Conservation (phyloP, 441 rosid species). For the Rhodomyrtus psidioides region DNA sequence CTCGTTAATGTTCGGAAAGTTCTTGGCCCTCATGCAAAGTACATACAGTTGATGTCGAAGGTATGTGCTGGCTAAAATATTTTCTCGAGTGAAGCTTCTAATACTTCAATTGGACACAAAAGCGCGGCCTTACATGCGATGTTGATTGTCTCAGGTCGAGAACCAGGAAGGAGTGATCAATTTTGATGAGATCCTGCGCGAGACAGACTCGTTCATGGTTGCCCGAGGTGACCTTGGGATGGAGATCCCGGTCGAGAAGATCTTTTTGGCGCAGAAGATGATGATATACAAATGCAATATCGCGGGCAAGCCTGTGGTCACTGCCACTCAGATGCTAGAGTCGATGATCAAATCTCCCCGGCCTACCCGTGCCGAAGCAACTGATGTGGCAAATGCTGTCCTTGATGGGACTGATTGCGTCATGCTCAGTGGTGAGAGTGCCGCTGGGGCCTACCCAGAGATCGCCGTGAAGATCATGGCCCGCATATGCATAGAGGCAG, state of each 20-base stretch:
- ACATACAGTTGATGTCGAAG: slow-evolving; percentile 83
- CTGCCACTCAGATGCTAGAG: slow-evolving; percentile 96
- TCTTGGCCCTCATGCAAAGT: slow-evolving; percentile 76
- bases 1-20: slow-evolving; percentile 76
- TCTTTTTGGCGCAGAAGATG: slow-evolving; percentile 90
- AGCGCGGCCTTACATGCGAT: neutral
- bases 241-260: slow-evolving; percentile 98
- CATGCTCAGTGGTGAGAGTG: slow-evolving; percentile 95
- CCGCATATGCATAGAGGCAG: slow-evolving; percentile 79
- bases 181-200: slow-evolving; percentile 87
- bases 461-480: slow-evolving; percentile 90
- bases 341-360: slow-evolving; percentile 96
- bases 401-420: slow-evolving; percentile 94
- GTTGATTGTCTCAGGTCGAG: slow-evolving; percentile 43
- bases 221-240: slow-evolving; percentile 97
- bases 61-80: slow-evolving; percentile 19
- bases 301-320: slow-evolving; percentile 89
- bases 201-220: slow-evolving; percentile 92
- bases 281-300: slow-evolving; percentile 96
- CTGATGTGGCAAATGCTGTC: slow-evolving; percentile 92
- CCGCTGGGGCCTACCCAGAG: slow-evolving; percentile 87
- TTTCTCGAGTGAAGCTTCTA: neutral
- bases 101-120: neutral
- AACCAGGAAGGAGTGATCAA: slow-evolving; percentile 91
- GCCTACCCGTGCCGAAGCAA: slow-evolving; percentile 94